phyloP scores from a whole-genome alignment of 768 basidiomycete species.

The Amanita pallidorosea region DNA sequence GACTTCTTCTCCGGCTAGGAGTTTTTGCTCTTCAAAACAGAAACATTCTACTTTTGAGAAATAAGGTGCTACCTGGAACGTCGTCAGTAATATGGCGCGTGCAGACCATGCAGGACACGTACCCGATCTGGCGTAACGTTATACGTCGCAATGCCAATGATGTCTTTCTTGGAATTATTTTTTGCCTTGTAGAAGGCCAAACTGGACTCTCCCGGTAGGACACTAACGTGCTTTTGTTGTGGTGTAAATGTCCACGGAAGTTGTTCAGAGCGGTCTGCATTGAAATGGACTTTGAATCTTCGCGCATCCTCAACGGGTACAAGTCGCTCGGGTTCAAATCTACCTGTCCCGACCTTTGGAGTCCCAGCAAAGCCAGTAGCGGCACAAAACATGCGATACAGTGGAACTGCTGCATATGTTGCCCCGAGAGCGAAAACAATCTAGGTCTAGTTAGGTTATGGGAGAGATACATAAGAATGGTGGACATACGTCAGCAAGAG shows the following conservation, averaged over 20 bases:
- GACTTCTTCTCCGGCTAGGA: constrained; percentile 91
- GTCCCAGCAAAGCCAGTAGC: constrained; percentile 96
- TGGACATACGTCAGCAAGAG: constrained; percentile 62
- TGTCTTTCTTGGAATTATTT: constrained; percentile 75
- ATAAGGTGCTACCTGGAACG: constrained; percentile 81
- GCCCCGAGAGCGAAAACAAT: constrained; percentile 71
- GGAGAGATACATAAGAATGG: background rate
- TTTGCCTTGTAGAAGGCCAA: constrained; percentile 93
- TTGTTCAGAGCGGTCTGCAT: constrained; percentile 81
- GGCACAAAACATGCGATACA: constrained; percentile 97
- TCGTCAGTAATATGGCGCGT: background rate
- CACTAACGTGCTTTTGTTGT: constrained; percentile 80
- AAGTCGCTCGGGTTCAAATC: constrained; percentile 78
- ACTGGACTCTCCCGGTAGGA: constrained; percentile 92
- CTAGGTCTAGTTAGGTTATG: background rate
- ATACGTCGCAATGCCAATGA: constrained; percentile 98
- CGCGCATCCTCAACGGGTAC: constrained; percentile 58
- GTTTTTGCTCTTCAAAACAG: constrained; percentile 97
- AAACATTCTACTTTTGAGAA: constrained; percentile 99
- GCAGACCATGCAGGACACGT: constrained; percentile 16
- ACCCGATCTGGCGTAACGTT: constrained; percentile 98
- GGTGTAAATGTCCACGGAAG: constrained; percentile 92
- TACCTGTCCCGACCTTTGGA: constrained; percentile 79
- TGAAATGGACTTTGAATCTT: constrained; percentile 91
- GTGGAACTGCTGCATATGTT: constrained; percentile 94